A percentile compares a stretch with the other conserved stretches of the same genome.
Conservation (phyloP, 225 moss, liverwort and hornwort species). For the Physcomitrium patens region DNA sequence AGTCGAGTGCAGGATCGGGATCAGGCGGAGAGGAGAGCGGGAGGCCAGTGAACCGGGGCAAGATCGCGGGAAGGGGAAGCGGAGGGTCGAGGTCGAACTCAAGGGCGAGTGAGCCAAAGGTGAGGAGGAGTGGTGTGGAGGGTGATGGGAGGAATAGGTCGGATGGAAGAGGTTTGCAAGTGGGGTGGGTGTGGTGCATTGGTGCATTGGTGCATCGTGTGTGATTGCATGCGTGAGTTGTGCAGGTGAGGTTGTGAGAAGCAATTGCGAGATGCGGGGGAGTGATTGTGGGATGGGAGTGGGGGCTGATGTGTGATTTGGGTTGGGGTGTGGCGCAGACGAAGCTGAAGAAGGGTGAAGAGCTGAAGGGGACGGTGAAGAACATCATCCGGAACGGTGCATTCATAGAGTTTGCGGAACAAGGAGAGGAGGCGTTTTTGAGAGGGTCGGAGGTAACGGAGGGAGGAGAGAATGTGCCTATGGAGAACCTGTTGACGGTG, state of each 20-base stretch:
- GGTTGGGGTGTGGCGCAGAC: conserved; percentile 36
- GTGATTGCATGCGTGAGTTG: too few species aligned
- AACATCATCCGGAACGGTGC: conserved; percentile 83
- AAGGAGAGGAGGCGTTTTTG: conserved; percentile 86
- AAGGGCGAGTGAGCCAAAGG: conserved; percentile 52
- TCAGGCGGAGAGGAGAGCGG: conserved; percentile 46
- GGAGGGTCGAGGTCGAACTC: conserved; percentile 37
- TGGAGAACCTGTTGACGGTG: conserved; percentile 67
- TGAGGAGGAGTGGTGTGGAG: neutral
- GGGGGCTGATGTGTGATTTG: neutral
- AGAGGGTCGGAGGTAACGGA: conserved; percentile 78
- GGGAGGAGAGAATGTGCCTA: conserved; percentile 19
- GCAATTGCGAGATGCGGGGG: too few species aligned
- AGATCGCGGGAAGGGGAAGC: conserved; percentile 75
- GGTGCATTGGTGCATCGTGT: too few species aligned
- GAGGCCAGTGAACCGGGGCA: conserved; percentile 69
- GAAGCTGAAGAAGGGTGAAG: conserved; percentile 82
- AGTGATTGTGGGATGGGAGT: too few species aligned
- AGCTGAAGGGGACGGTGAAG: conserved; percentile 89
- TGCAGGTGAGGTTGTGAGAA: too few species aligned
- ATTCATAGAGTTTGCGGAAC: conserved; percentile 63
- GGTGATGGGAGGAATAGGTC: neutral
- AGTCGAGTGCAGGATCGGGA: neutral
- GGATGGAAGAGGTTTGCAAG: too few species aligned
- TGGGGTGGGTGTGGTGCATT: too few species aligned